These are phyloP conservation scores for Rhodotorula sp. DNA, from an alignment of 1,284 basidiomycete species.

Conservation along the genomic window DNA sequence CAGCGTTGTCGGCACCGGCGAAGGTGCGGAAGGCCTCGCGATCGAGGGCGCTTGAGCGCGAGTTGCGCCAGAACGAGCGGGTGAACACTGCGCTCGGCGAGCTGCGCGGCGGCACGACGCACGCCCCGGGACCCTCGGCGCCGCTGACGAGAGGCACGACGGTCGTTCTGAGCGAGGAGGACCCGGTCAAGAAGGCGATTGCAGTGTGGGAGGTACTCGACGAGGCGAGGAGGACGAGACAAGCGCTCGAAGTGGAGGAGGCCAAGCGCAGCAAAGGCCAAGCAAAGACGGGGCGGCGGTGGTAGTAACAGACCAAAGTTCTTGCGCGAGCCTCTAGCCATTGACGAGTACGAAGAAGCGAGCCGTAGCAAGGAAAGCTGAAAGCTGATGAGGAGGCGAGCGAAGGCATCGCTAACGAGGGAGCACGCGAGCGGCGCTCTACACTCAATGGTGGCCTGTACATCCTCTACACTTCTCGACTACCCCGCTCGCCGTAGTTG, in stretches of 20 bases:
- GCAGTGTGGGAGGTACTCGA: conserved; percentile 9
- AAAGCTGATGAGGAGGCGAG: no score
- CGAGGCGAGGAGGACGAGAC: background rate
- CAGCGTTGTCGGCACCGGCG: background rate
- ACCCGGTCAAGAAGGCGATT: conserved; percentile 13
- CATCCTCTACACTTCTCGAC: no score
- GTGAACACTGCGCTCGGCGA: background rate
- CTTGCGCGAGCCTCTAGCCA: no score
- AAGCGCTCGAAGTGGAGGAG: background rate
- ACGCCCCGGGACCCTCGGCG: no score
- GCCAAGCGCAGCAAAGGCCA: background rate
- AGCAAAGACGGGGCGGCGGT: background rate
- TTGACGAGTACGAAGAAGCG: no score
- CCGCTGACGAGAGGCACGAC: background rate
- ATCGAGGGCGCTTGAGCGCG: background rate
- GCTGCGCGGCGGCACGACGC: background rate
- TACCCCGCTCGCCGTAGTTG: no score
- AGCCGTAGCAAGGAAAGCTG: no score
- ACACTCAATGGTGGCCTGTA: no score
- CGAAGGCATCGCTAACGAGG: no score
- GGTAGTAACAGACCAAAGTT: no score
- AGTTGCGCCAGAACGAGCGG: background rate
- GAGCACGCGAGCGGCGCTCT: no score
- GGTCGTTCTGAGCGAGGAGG: background rate
- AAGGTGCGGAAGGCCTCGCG: background rate